Percentiles rank a stretch among this genome's conserved stretches.
phyloP scores from a whole-genome alignment of 164 flowering plant genomes.

The Brasenia schreberi region DNA sequence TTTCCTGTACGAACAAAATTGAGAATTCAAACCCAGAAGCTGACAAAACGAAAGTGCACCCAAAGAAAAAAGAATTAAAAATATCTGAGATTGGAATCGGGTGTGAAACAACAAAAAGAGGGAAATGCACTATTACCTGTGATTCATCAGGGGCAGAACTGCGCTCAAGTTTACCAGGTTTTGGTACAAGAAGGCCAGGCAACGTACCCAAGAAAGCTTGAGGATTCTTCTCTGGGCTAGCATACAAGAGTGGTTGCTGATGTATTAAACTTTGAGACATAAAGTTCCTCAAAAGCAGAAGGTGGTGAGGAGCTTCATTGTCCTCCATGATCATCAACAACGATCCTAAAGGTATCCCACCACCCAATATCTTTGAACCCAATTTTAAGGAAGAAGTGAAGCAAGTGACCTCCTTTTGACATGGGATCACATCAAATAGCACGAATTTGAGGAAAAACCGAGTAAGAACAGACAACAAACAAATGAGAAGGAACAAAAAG shows the following conservation, averaged over 20 bases:
- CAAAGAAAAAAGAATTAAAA: too few relatives aligned
- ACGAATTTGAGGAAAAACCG: not conserved
- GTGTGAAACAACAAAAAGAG: not conserved
- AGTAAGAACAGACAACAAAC: not conserved
- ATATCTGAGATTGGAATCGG: too few relatives aligned
- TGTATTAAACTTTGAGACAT: slow-evolving; percentile 94
- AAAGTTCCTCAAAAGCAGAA: slow-evolving; percentile 80
- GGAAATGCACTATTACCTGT: not conserved
- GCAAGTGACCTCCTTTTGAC: not conserved
- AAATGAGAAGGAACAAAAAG: not conserved
- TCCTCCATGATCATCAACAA: slow-evolving; percentile 94
- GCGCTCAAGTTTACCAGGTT: slow-evolving; percentile 39
- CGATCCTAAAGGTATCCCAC: slow-evolving; percentile 78
- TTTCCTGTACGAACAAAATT: slow-evolving; percentile 34
- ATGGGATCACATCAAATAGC: not conserved
- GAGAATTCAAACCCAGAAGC: not conserved
- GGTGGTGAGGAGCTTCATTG: slow-evolving; percentile 91
- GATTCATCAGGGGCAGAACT: slow-evolving; percentile 12
- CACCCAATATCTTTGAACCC: slow-evolving; percentile 71
- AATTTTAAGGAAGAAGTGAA: slow-evolving; percentile 3
- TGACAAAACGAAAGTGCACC: not conserved
- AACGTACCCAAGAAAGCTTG: slow-evolving; percentile 83
- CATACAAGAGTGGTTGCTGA: slow-evolving; percentile 75
- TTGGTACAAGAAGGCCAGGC: slow-evolving; percentile 50
- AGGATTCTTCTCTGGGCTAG: slow-evolving; percentile 67